Base-by-base conservation (phyloP, 23 red algal species). In the Gracilaria domingensis region DNA sequence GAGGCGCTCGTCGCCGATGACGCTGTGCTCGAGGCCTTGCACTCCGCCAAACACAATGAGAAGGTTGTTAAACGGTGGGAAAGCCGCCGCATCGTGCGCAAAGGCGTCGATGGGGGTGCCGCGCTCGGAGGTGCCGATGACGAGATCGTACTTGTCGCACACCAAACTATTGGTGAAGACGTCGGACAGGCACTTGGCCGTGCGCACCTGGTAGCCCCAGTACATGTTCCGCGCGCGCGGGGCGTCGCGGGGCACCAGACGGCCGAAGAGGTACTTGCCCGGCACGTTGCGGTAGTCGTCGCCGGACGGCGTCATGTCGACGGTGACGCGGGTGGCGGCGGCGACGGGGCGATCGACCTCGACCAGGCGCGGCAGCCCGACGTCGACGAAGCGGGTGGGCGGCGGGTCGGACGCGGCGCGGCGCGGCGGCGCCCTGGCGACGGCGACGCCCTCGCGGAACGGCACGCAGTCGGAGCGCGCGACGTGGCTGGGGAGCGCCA, bases 21-120 rank as follows among this genome's bases (percentile, higher is more conserved):
- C 87, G 47, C 82, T 83, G 75, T 82, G 82, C 70, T 96, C 94
- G 1, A 99, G 71, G 13, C 97, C 97, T 42, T 88, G 73, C 8
- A 95, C 88, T 21, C 97, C 97, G 30, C 97, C 97, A 75, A 99
- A 96, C 3, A 94, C 97, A 79, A 99, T 48, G 11, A 99, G 83
- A 23, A 91, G 64, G 64, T 99, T 90, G 53, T 60, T 51, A 80
- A 81, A 98, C n/a, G 62, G 23, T 17, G 79, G 79, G 28, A 92
- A 75, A 29, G 87, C 87, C 36, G 74, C 79, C 36, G 74, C 79
- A 14, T 33, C 12, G 6, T 44, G 71, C 28, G 3, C 44, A 29
- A 65, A 57, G 25, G 20, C 36, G 65, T 80, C 21, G 26, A 88
- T 88, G 37, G 79, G 82, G 40, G 94, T 83, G 9, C 94, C 94